Conservation (phyloP, 2,329 filamentous ascomycete species). For the Calonectria hawksworthii region DNA sequence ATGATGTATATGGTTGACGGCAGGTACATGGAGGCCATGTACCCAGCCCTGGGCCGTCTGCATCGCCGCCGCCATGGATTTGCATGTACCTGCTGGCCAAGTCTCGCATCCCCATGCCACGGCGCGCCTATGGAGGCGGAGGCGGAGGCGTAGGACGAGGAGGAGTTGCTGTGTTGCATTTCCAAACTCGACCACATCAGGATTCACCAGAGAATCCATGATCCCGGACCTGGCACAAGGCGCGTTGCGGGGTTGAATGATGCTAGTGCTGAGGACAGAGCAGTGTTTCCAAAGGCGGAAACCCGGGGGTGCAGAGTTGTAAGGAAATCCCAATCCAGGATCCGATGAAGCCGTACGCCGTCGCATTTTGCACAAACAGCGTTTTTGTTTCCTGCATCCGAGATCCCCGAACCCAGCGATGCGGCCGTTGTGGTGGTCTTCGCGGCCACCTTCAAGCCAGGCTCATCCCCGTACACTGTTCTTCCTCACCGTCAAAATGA, state of each 20-base stretch:
- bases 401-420: conserved; percentile 21
- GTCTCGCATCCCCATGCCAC: not conserved
- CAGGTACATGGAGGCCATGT: conserved; percentile 27
- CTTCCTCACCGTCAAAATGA: not conserved
- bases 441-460: not conserved
- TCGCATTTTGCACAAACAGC: not conserved
- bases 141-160: not conserved
- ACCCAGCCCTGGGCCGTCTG: conserved; percentile 1
- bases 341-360: conserved; percentile 23
- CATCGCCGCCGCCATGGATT: conserved; percentile 12
- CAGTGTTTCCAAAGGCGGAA: conserved; percentile 38
- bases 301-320: conserved; percentile 18
- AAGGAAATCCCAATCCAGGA: conserved; percentile 2
- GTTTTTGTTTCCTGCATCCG: conserved; percentile 4
- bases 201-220: conserved; percentile 21
- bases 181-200: not conserved
- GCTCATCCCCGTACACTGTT: not conserved
- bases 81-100: conserved; percentile 9
- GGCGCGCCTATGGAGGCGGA: not conserved
- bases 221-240: conserved; percentile 32
- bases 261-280: conserved; percentile 37
- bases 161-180: not conserved
- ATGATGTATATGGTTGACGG: conserved; percentile 17
- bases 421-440: not conserved
- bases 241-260: conserved; percentile 41